Evolutionary conservation across 108 stramenopile genomes (phyloP), one percentile per base, ranked within the genome.

Genomic region (Conticribra weissflogii): DNA sequence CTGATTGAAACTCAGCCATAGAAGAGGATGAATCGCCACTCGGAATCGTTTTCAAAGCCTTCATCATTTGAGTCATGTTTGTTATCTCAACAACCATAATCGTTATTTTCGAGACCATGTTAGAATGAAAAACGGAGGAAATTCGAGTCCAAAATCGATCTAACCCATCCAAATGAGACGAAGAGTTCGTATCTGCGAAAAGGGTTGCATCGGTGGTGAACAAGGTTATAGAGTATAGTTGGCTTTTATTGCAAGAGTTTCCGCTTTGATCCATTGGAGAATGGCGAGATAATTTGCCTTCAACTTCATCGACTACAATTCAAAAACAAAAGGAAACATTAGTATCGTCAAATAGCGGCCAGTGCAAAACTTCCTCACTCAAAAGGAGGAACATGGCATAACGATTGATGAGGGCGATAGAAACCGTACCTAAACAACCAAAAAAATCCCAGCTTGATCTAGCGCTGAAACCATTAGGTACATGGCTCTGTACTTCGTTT

Each of bases 201-300:
- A 81, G 64, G n/a, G 50, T 61, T 16, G 76, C 63, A 60, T 81
- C 81, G 3, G 75, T 81, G n/a, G 81, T 81, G 53, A 81, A 72
- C 14, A 81, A 62, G 15, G 81, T 77, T 9, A 78, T 33, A 54
- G 46, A 17, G 25, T 59, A 54, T 0, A 58, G 24, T 24, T 41
- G 54, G 22, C 9, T 15, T 28, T 15, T 41, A 21, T 54, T 19
- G 55, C 16, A 12, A 46, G 63, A 61, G 58, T 68, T 48, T 14
- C 49, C 66, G n/a, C n/a, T n/a, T n/a, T n/a, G n/a, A n/a, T n/a
- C n/a, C n/a, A n/a, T n/a, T n/a, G n/a, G n/a, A n/a, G n/a, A n/a
- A n/a, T n/a, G n/a, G n/a, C n/a, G n/a, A n/a, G n/a, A n/a, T 59
- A 34, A 61, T 66, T 17, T 53, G 5, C 51, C 51, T 24, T 52